phyloP scores from a whole-genome alignment of 257 asterid species.

The Nyctanthes arbortristis region DNA sequence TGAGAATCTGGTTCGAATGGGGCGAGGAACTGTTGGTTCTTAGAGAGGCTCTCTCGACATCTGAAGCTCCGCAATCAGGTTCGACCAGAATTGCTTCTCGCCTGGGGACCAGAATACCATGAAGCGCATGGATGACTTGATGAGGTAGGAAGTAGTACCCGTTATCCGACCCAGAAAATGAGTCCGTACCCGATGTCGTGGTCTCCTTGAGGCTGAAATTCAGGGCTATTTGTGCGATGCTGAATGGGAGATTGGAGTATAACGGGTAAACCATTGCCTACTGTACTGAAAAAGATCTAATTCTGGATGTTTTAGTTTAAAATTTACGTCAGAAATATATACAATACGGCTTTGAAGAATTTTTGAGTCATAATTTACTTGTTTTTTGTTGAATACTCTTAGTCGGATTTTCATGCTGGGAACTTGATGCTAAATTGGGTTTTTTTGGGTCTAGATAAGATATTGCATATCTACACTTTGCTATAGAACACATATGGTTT shows the following conservation, averaged over 20 bases:
- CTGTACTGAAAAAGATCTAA: constrained; percentile 32
- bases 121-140: constrained; percentile 59
- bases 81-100: constrained; percentile 46
- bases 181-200: constrained; percentile 46
- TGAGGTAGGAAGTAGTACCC: constrained; percentile 47
- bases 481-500: background rate
- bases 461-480: background rate
- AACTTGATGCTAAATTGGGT: background rate
- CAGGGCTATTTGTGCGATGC: constrained; percentile 52
- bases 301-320: constrained; percentile 31
- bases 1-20: constrained; percentile 55
- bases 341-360: constrained; percentile 30
- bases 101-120: constrained; percentile 40
- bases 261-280: constrained; percentile 41
- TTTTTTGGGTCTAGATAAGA: no score
- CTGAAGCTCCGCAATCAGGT: constrained; percentile 54
- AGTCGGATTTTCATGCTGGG: background rate
- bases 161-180: constrained; percentile 32
- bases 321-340: no score
- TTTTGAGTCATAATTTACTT: constrained; percentile 6
- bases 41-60: constrained; percentile 57
- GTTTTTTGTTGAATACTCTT: background rate
- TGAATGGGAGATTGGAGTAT: constrained; percentile 55
- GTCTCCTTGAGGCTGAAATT: constrained; percentile 57
- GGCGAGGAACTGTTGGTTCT: constrained; percentile 71